Percentiles rank a stretch among this genome's conserved stretches.
Evolutionary conservation across 257 asterid species (phyloP).

Genomic region (Asclepias syriaca): DNA sequence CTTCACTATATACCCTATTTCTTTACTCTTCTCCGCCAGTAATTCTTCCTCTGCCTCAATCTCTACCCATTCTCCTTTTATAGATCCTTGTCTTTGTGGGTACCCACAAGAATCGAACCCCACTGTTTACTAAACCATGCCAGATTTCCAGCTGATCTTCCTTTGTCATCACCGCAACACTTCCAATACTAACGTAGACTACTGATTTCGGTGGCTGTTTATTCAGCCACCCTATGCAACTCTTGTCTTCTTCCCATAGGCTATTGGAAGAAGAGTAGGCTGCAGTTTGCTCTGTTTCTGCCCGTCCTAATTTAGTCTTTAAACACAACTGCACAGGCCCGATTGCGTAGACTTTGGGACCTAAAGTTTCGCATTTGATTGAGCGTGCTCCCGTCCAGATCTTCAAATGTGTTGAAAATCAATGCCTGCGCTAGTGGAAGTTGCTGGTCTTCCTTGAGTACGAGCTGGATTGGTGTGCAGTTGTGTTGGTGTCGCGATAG

Average conservation of each 20-base stretch:
- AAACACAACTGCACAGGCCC: constrained; percentile 68
- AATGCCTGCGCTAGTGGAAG: constrained; percentile 51
- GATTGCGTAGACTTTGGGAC: constrained; percentile 46
- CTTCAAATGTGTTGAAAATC: constrained; percentile 67
- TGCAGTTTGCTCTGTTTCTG: background rate
- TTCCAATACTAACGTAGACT: constrained; percentile 63
- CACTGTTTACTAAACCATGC: constrained; percentile 57
- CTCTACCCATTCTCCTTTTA: constrained; percentile 18
- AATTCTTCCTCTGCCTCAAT: constrained; percentile 8
- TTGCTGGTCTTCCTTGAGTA: constrained; percentile 30
- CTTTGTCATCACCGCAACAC: constrained; percentile 34
- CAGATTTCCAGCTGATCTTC: constrained; percentile 49
- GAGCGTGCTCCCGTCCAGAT: constrained; percentile 45
- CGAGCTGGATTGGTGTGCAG: constrained; percentile 21
- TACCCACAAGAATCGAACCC: constrained; percentile 55
- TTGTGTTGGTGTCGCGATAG: constrained; percentile 33
- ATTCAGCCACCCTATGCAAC: constrained; percentile 46
- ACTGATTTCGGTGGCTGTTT: constrained; percentile 51
- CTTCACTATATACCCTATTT: constrained; percentile 44
- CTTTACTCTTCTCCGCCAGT: constrained; percentile 23
- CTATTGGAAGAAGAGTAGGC: background rate
- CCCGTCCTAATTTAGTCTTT: constrained; percentile 15
- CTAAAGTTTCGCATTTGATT: constrained; percentile 27
- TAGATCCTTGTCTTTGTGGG: constrained; percentile 39
- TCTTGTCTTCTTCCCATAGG: constrained; percentile 26